Base-by-base conservation (phyloP, 1,139 yeast species). In the Petasospora fabianii region DNA sequence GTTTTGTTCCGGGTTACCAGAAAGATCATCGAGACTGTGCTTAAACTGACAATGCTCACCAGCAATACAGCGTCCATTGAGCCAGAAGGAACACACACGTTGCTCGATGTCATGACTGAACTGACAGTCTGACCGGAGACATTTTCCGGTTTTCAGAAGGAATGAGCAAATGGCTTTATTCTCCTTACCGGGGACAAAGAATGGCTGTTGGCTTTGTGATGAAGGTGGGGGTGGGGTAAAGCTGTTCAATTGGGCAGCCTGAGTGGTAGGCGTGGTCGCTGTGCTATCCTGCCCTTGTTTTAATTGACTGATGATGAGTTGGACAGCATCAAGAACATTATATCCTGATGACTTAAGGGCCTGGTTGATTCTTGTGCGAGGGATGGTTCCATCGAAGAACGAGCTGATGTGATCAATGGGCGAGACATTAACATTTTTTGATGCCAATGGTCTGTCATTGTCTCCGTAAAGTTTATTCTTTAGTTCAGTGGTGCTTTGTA, bases 41-140 rank as follows among this genome's bases (percentile, higher is more conserved):
- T 62, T 48, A 43, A 67, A 69, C 21, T 52, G 50, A 44, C 74
- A 69, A 5, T 42, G 38, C 9, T 58, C 61, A 10, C 71, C 73
- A 6, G 69, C 68, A 5, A 64, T 37, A 43, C 74, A 69, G 10
- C 53, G 52, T 3, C 70, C 69, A 29, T 61, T 64, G 5, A 69
- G 50, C 74, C 74, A 69, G 47, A 63, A 69, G 14, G 70, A 57
- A 41, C 74, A 69, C 8, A 65, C 60, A 17, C 68, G 51, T 16
- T 57, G 49, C 5, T 65, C 54, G 24, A 68, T 38, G 39, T 69
- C 73, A 50, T 69, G 74, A 33, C 68, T 59, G 43, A 66, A 69
- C 39, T 58, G 59, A 50, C 74, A 69, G 41, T 68, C 73, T 1
- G 69, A 57, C 14, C 73, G 58, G 7, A 65, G 48, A 39, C 74